A percentile compares a stretch with the other conserved stretches of the same genome.
These are phyloP conservation scores for Linaria vulgaris DNA, from an alignment of 257 asterid genomes.

Conservation along the genomic window DNA sequence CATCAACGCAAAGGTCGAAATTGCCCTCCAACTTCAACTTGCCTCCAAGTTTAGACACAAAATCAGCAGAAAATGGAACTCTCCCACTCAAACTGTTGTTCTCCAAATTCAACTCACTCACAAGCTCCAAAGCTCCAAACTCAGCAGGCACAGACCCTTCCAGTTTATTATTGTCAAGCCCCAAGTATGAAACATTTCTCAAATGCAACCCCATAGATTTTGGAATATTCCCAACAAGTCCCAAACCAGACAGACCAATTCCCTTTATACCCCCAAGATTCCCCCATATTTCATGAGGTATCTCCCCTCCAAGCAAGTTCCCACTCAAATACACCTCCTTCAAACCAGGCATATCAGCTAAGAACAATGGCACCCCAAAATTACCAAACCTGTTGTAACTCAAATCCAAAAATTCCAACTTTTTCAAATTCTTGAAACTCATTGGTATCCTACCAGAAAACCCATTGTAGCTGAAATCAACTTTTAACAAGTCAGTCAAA, in stretches of 20 bases:
- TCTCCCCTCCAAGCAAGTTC: slow-evolving; percentile 64
- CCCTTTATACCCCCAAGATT: slow-evolving; percentile 53
- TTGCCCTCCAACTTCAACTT: slow-evolving; percentile 86
- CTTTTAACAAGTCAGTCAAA: slow-evolving; percentile 48
- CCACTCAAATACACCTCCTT: slow-evolving; percentile 70
- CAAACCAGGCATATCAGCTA: slow-evolving; percentile 54
- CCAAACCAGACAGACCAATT: slow-evolving; percentile 58
- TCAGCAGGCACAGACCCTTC: slow-evolving; percentile 71
- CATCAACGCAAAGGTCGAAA: slow-evolving; percentile 64
- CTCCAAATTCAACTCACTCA: slow-evolving; percentile 70
- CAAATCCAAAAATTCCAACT: slow-evolving; percentile 64
- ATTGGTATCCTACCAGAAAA: slow-evolving; percentile 69
- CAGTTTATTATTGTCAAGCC: slow-evolving; percentile 71
- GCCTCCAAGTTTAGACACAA: slow-evolving; percentile 54
- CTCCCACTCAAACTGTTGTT: slow-evolving; percentile 77
- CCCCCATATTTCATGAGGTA: slow-evolving; percentile 79
- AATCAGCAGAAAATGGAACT: slow-evolving; percentile 61
- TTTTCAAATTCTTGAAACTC: slow-evolving; percentile 37
- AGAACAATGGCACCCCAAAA: slow-evolving; percentile 58
- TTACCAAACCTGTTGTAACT: slow-evolving; percentile 53
- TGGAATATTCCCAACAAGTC: slow-evolving; percentile 73
- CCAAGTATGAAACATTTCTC: slow-evolving; percentile 51
- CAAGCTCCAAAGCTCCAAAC: slow-evolving; percentile 48
- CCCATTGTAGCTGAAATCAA: slow-evolving; percentile 62
- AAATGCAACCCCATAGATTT: slow-evolving; percentile 58